Conservation (phyloP, 2,329 filamentous ascomycete species). For the Arthroderma sp. region DNA sequence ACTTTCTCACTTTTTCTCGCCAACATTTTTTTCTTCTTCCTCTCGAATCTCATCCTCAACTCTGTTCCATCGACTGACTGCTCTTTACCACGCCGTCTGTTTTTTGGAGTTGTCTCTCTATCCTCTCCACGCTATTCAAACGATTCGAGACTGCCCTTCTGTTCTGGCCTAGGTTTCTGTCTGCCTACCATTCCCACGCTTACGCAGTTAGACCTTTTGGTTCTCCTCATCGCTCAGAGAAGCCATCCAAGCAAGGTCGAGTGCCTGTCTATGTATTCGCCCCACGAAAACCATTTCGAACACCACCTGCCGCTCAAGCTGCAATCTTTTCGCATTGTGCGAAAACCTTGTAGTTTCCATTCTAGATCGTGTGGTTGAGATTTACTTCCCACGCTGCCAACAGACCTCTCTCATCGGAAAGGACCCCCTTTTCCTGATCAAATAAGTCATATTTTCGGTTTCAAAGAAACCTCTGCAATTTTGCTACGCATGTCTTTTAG, state of each 20-base stretch:
- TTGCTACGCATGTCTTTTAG: slow-evolving; percentile 48
- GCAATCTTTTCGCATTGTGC: slow-evolving; percentile 91
- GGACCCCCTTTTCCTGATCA: slow-evolving; percentile 11
- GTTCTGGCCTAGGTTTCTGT: neutral
- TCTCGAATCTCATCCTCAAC: neutral
- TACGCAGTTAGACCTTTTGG: slow-evolving; percentile 3
- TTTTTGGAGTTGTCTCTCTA: neutral
- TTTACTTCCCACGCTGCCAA: slow-evolving; percentile 20
- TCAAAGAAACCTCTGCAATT: neutral
- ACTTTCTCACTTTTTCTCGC: neutral
- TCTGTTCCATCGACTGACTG: neutral
- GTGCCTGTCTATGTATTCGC: slow-evolving; percentile 94
- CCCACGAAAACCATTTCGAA: slow-evolving; percentile 87
- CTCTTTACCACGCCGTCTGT: neutral
- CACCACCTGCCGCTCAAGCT: slow-evolving; percentile 88
- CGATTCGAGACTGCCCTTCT: too few species aligned
- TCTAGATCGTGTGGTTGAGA: slow-evolving; percentile 86
- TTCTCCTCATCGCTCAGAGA: slow-evolving; percentile 24
- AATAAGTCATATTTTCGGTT: too few species aligned
- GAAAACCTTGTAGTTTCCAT: slow-evolving; percentile 83
- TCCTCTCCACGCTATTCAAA: neutral
- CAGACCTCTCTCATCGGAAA: slow-evolving; percentile 11
- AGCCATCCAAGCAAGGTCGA: slow-evolving; percentile 22
- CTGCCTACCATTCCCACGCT: neutral
- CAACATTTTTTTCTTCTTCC: neutral